Percentiles rank a stretch among this genome's conserved stretches.
Conservation (phyloP, 169 alveolate genomes). For the Theileria equi region DNA sequence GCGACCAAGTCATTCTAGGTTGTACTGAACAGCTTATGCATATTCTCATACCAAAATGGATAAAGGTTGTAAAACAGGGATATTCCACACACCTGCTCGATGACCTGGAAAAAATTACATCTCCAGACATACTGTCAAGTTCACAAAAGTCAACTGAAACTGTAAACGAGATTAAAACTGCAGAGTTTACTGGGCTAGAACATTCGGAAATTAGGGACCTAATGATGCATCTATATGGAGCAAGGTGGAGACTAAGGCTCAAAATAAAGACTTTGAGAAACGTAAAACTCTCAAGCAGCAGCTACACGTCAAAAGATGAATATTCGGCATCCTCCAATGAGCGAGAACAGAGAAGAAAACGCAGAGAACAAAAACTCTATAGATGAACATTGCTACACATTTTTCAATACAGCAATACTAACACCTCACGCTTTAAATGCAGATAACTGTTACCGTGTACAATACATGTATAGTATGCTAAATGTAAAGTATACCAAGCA, state of each 20-base stretch:
- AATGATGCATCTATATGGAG: conserved; percentile 39
- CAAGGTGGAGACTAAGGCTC: conserved; percentile 38
- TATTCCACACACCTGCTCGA: conserved; percentile 12
- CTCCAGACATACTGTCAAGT: no score
- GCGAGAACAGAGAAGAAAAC: conserved; percentile 38
- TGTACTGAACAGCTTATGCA: conserved; percentile 52
- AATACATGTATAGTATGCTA: no score
- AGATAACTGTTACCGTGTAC: no score
- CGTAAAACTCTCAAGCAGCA: background rate
- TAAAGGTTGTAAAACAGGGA: conserved; percentile 9
- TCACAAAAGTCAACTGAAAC: conserved; percentile 5
- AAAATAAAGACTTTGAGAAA: conserved; percentile 9
- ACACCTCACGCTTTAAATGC: no score
- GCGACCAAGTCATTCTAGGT: conserved; percentile 23
- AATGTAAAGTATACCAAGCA: no score
- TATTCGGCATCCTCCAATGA: background rate
- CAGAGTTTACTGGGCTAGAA: conserved; percentile 56
- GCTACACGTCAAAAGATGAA: background rate
- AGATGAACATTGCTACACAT: no score
- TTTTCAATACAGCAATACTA: no score
- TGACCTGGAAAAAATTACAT: conserved; percentile 21
- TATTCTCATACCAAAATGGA: conserved; percentile 29
- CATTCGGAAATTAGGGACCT: conserved; percentile 34
- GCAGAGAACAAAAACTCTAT: no score
- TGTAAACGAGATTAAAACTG: conserved; percentile 3